Base-by-base conservation (phyloP, 1,284 basidiomycete species). In the Cryptococcus maquisensis region DNA sequence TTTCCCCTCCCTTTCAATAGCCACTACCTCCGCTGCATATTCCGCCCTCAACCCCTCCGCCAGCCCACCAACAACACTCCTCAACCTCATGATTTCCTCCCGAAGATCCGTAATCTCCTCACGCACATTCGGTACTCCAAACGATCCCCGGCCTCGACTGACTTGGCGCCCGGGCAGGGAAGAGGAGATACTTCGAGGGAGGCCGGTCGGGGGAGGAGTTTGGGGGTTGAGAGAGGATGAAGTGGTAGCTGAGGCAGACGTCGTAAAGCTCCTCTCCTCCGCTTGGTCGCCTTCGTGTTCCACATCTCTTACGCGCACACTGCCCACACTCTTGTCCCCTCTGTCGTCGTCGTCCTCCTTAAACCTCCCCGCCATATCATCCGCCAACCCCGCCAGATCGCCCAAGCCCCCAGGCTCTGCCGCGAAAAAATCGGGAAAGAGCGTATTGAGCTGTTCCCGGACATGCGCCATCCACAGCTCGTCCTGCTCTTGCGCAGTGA, bases 401-500 rank as follows among this genome's bases (percentile, higher is more conserved):
- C n/a, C 28, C 7, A 47, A 38, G 6, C 49, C 41, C 13, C 44
- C 26, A 2, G 52, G 50, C 6, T 56, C 37, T 4, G 51, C 44
- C 12, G 32, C 23, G 49, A 65, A 66, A 56, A 68, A 64, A 48
- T 72, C 71, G n/a, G 71, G 71, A 53, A 72, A 72, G 15, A 72
- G 57, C 16, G 60, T 54, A 5, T 54, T 57, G n/a, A 72, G 64
- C 54, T 72, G 71, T 26, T 56, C 32, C 12, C 66, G 56, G 26
- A 72, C 65, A 37, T 66, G 64, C n/a, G 51, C 49, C 61, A 69
- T 69, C 69, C 71, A 71, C 23, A 61, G 53, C 46, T 71, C 70
- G 44, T 68, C 67, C 20, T 61, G 52, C n/a, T 67, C 60, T 42
- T 62, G 59, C 3, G 43, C 39, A 6, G 48, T 44, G 5, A 39